Evolutionary conservation across 2,329 filamentous ascomycete genomes (phyloP).

Genomic region (Ascochyta lentis): DNA sequence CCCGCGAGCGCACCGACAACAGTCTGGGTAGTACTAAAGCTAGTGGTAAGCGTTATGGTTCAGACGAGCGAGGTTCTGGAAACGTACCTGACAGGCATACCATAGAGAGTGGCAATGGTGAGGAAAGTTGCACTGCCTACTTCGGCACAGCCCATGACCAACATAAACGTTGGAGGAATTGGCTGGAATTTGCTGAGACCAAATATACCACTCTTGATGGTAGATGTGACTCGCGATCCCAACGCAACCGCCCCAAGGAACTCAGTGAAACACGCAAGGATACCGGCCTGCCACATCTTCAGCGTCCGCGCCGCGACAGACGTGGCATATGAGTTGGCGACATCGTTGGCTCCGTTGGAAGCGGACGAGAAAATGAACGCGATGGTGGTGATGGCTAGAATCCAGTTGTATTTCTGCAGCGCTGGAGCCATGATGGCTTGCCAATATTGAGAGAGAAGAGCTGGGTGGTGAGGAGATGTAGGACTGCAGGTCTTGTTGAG

Average conservation of each 20-base stretch:
- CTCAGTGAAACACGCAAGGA: conserved; percentile 59
- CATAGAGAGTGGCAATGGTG: conserved; percentile 59
- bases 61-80: no score
- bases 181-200: conserved; percentile 55
- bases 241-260: conserved; percentile 60
- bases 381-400: conserved; percentile 51
- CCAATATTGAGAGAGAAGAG: not conserved
- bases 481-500: not conserved
- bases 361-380: conserved; percentile 48
- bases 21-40: conserved; percentile 64
- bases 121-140: conserved; percentile 62
- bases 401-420: conserved; percentile 47
- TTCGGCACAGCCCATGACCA: conserved; percentile 65
- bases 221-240: conserved; percentile 63
- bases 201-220: conserved; percentile 67
- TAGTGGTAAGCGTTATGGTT: not conserved
- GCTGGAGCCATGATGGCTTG: conserved; percentile 5
- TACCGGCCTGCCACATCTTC: conserved; percentile 60
- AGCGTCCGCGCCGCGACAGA: conserved; percentile 59
- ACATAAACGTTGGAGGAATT: conserved; percentile 62
- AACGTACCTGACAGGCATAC: conserved; percentile 57
- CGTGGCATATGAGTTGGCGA: conserved; percentile 61
- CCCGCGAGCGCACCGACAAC: conserved; percentile 66
- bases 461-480: no score
- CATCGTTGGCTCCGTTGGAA: conserved; percentile 58